Percentiles rank a stretch among this genome's conserved stretches.
Evolutionary conservation across 1,284 basidiomycete species (phyloP).

Genomic region (Lentinula novae-zelandiae): DNA sequence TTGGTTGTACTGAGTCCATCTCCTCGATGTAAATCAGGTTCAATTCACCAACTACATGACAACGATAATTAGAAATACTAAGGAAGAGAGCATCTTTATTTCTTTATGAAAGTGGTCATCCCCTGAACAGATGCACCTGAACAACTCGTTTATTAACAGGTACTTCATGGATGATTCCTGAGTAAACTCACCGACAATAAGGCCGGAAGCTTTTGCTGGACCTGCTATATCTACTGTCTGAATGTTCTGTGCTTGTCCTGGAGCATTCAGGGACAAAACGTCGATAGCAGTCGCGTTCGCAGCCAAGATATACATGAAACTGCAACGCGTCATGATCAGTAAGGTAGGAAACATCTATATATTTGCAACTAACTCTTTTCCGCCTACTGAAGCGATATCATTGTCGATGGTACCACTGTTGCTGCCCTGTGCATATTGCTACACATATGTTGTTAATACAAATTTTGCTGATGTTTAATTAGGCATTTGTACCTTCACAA

Average conservation of each 20-base stretch:
- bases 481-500: conserved; percentile 34
- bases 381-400: conserved; percentile 37
- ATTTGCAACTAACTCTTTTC: conserved; percentile 38
- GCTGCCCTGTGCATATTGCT: conserved; percentile 39
- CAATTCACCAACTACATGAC: no score
- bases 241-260: conserved; percentile 34
- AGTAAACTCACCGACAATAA: conserved; percentile 31
- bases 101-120: conserved; percentile 21
- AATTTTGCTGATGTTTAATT: background rate
- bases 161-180: no score
- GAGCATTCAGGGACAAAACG: conserved; percentile 36
- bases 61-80: background rate
- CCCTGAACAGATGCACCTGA: background rate
- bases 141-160: background rate
- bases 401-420: conserved; percentile 44
- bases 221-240: conserved; percentile 38
- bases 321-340: conserved; percentile 16
- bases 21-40: no score
- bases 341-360: background rate
- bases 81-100: background rate
- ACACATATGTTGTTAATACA: background rate
- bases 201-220: conserved; percentile 31
- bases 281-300: conserved; percentile 37
- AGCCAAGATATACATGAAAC: conserved; percentile 43
- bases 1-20: no score